phyloP scores from a whole-genome alignment of 345 rosid species.

The Heritiera littoralis region DNA sequence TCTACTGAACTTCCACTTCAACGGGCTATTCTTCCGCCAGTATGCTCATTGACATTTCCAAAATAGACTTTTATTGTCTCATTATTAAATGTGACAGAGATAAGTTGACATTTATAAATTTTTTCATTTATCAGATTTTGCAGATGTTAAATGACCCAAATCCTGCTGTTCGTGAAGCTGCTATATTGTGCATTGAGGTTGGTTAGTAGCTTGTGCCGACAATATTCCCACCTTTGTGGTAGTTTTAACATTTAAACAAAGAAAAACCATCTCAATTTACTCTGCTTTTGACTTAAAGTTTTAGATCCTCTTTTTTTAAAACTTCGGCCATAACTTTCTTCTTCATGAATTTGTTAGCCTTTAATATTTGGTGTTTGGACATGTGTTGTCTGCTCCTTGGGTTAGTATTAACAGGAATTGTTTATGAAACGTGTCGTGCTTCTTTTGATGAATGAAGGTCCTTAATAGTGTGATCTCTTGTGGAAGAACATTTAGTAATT shows the following conservation, averaged over 20 bases:
- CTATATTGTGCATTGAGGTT: constrained; percentile 92
- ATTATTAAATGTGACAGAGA: background rate
- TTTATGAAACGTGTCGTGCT: background rate
- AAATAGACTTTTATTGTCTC: constrained; percentile 9
- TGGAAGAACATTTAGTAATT: background rate
- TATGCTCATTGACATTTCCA: constrained; percentile 35
- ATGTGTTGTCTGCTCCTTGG: background rate
- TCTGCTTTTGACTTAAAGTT: background rate
- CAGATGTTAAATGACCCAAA: constrained; percentile 91
- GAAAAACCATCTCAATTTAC: background rate
- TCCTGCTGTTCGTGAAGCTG: constrained; percentile 89
- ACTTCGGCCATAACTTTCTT: background rate
- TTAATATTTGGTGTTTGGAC: background rate
- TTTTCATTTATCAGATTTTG: constrained; percentile 59
- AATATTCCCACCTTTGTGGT: background rate
- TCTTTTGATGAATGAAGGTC: background rate
- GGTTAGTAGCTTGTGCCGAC: background rate
- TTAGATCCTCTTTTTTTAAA: background rate
- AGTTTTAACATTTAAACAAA: background rate
- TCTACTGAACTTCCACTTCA: constrained; percentile 97
- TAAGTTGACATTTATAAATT: constrained; percentile 11
- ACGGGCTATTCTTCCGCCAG: constrained; percentile 93
- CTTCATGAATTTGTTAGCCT: background rate
- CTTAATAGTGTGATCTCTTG: background rate
- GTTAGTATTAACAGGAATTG: background rate